phyloP scores from a whole-genome alignment of 352 stramenopile species.

The Nothophytophthora sp. region DNA sequence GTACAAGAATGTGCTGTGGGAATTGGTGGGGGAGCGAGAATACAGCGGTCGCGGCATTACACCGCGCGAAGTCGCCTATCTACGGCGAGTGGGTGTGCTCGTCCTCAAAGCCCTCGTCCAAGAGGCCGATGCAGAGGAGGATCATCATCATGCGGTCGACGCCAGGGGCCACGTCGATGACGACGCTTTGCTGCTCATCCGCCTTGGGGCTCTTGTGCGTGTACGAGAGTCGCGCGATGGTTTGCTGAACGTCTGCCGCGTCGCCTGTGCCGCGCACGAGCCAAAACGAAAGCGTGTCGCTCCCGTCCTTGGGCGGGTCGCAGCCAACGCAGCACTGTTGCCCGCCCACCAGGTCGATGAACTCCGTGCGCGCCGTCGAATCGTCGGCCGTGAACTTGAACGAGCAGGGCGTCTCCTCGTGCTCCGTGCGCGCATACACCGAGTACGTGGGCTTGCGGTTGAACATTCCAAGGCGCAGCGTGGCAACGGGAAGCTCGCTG shows the following conservation, averaged over 20 bases:
- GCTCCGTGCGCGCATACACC: slow-evolving; percentile 35
- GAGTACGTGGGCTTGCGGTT: slow-evolving; percentile 35
- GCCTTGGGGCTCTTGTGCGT: slow-evolving; percentile 23
- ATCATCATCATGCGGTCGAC: slow-evolving; percentile 47
- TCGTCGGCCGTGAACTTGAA: slow-evolving; percentile 38
- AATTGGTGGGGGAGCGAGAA: too few species aligned
- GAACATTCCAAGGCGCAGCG: slow-evolving; percentile 33
- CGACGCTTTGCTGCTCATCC: slow-evolving; percentile 17
- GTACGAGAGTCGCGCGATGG: slow-evolving; percentile 28
- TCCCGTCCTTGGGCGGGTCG: slow-evolving; percentile 17
- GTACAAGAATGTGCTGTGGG: too few species aligned
- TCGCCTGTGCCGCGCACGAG: slow-evolving; percentile 30
- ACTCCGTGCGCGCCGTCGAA: slow-evolving; percentile 29
- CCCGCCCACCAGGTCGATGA: slow-evolving; percentile 34
- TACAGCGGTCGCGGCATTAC: too few species aligned
- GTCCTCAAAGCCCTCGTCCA: slow-evolving; percentile 32
- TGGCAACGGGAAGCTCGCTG: slow-evolving; percentile 31
- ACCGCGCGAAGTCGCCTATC: background rate
- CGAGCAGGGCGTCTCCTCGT: slow-evolving; percentile 34
- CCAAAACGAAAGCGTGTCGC: slow-evolving; percentile 32
- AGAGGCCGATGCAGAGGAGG: slow-evolving; percentile 38
- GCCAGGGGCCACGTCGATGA: slow-evolving; percentile 32
- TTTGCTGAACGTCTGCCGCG: slow-evolving; percentile 28
- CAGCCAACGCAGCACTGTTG: slow-evolving; percentile 34
- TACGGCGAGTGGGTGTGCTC: slow-evolving; percentile 19